phyloP scores from a whole-genome alignment of 2,329 filamentous ascomycete genomes.

The Microcyclosporella mali region DNA sequence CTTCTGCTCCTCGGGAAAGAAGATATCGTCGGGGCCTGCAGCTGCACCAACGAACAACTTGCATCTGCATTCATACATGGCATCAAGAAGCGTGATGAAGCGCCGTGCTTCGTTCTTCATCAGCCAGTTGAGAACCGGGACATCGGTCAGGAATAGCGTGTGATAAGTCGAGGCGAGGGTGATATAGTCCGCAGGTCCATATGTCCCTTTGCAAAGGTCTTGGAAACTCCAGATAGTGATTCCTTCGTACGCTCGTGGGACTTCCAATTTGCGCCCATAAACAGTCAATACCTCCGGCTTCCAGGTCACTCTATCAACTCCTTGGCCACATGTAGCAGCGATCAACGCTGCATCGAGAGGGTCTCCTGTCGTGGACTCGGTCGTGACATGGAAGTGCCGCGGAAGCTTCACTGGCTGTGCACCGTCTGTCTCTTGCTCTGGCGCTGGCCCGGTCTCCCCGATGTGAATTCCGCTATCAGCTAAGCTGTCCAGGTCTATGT shows the following conservation, averaged over 20 bases:
- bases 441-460: conserved; percentile 2
- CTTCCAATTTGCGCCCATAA: conserved; percentile 58
- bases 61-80: conserved; percentile 74
- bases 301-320: conserved; percentile 34
- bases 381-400: conserved; percentile 14
- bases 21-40: conserved; percentile 64
- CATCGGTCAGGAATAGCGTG: conserved; percentile 65
- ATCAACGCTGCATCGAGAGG: conserved; percentile 15
- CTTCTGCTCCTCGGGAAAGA: conserved; percentile 59
- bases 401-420: conserved; percentile 10
- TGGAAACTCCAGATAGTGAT: conserved; percentile 61
- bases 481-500: conserved; percentile 15
- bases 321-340: conserved; percentile 13
- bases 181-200: conserved; percentile 78
- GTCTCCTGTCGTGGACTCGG: background rate
- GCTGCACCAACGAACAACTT: conserved; percentile 65
- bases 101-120: conserved; percentile 76
- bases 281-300: conserved; percentile 42
- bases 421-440: background rate
- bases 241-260: conserved; percentile 54
- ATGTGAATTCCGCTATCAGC: conserved; percentile 10
- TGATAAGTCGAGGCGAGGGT: conserved; percentile 74
- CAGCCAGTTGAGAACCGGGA: conserved; percentile 60
- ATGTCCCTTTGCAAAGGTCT: conserved; percentile 57
- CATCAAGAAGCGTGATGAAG: conserved; percentile 65